A percentile compares a stretch with the other conserved stretches of the same genome.
Evolutionary conservation across 2,329 filamentous ascomycete species (phyloP).

Genomic region (Onygena corvina): DNA sequence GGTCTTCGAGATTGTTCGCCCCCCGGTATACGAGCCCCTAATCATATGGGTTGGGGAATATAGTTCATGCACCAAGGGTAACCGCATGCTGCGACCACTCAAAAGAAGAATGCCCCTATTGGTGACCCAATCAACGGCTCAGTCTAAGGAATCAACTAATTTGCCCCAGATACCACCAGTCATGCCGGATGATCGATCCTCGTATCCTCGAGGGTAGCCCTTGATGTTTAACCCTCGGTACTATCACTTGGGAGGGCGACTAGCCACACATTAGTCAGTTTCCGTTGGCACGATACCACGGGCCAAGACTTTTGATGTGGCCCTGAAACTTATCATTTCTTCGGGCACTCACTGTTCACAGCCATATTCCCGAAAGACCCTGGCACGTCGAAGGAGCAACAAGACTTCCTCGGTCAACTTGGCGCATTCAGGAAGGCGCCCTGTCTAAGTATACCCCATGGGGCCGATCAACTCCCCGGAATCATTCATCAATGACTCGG

Average conservation of each 20-base stretch:
- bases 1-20: neutral
- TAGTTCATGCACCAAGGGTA: slow-evolving; percentile 4
- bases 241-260: neutral
- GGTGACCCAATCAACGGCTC: neutral
- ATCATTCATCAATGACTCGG: neutral
- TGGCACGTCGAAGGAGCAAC: neutral
- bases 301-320: neutral
- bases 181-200: neutral
- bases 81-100: neutral
- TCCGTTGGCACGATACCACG: neutral
- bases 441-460: slow-evolving; percentile 5
- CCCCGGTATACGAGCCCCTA: neutral
- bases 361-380: neutral
- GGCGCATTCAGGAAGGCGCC: neutral
- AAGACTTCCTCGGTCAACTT: neutral
- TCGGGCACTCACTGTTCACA: neutral
- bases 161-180: neutral
- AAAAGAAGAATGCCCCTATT: neutral
- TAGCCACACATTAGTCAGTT: neutral
- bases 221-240: neutral
- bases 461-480: neutral
- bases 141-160: neutral
- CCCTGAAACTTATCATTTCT: neutral
- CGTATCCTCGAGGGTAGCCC: neutral
- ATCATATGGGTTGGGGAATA: neutral